Base-by-base conservation (phyloP, 331 rosid genomes). In the Quercus lobata region DNA sequence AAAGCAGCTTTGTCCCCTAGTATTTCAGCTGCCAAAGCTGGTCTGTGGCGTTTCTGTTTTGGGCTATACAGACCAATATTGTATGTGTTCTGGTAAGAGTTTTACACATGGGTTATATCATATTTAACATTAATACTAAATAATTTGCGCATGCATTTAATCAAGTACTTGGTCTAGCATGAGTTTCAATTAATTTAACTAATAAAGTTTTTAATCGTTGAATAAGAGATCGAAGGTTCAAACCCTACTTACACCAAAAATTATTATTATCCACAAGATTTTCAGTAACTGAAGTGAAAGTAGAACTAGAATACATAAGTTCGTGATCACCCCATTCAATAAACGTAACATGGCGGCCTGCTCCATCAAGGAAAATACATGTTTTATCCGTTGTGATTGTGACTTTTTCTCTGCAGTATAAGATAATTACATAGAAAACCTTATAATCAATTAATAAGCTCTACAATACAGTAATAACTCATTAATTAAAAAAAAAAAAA, bases 291-390 rank as follows among this genome's bases (percentile, higher is more conserved):
- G 75, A 5, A 10, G 32, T 6, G 25, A 89, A 83, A 35, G 89
- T 83, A 3, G 86, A 61, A 56, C 77, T 81, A 0, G 1, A 2
- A 4, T 30, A 73, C 5, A 83, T 58, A 7, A 8, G 21, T 18
- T 0, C 5, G 54, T 77, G 81, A 60, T 53, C 79, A 54, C 37
- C 52, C 78, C 69, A 80, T 24, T 73, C 79, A 34, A 80, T 55
- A 21, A 53, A 17, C 7, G 46, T 69, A 25, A 0, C 2, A 0
- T 17, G 9, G 0, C 54, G 74, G 16, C 80, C 89, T 5, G 72
- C 82, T 72, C 92, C 90, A 29, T 87, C 83, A 9, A 89, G 79
- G 74, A 76, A 87, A 24, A 87, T 77, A 79, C 87, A 87, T 2
- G 75, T 46, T 69, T 87, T 82, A 18, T 5, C 18, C 1, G 0